Percentiles rank a stretch among this genome's conserved stretches.
These are phyloP conservation scores for Fraxinus americana DNA, from an alignment of 257 asterid genomes.

Conservation along the genomic window DNA sequence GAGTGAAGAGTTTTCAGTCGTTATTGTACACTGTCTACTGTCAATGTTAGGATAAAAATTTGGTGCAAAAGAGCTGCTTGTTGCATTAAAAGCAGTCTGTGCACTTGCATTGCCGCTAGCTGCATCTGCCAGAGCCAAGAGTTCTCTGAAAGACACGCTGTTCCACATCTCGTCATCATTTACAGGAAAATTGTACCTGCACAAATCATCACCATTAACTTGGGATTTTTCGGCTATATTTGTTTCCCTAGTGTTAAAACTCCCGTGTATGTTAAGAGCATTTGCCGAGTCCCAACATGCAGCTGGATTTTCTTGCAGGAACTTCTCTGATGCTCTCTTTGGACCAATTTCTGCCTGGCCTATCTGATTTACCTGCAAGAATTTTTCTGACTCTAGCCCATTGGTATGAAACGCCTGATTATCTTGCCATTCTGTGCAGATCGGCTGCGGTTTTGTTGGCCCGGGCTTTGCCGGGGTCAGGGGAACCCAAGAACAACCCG, in stretches of 20 bases:
- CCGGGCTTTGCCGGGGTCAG: constrained; percentile 65
- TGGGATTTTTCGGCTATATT: constrained; percentile 1
- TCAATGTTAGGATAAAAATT: no score
- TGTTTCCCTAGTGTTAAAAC: not conserved
- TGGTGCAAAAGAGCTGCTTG: no score
- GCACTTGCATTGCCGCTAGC: no score
- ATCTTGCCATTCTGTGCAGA: constrained; percentile 38
- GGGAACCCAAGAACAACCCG: constrained; percentile 58
- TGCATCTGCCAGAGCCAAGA: constrained; percentile 37
- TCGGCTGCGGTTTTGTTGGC: constrained; percentile 23
- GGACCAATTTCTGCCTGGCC: not conserved
- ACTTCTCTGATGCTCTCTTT: not conserved
- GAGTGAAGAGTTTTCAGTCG: constrained; percentile 25
- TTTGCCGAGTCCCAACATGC: constrained; percentile 29
- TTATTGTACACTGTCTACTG: constrained; percentile 25
- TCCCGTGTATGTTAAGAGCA: constrained; percentile 12
- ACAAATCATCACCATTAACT: constrained; percentile 21
- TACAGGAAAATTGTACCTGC: constrained; percentile 17
- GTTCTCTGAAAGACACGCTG: constrained; percentile 34
- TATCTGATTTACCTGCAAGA: constrained; percentile 6
- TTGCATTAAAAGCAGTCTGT: no score
- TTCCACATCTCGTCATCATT: constrained; percentile 28
- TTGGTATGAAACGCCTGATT: constrained; percentile 18
- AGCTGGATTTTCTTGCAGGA: constrained; percentile 12
- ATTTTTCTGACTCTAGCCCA: constrained; percentile 20